Conservation (phyloP, 1,139 yeast genomes). For the Blastobotrys malaysiensis region DNA sequence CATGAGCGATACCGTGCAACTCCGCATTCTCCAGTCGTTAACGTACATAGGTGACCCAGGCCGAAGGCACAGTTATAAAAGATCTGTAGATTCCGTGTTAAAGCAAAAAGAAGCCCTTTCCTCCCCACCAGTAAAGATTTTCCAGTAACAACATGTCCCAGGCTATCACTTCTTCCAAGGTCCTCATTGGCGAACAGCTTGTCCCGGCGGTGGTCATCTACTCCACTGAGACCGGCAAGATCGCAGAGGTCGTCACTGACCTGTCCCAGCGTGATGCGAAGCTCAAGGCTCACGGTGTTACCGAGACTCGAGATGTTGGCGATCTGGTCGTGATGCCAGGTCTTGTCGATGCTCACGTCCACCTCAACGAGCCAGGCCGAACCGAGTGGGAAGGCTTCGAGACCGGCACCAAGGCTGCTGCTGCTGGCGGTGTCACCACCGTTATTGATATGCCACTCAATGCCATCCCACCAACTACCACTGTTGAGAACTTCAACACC, state of each 20-base stretch:
- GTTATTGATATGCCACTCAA: slow-evolving; percentile 95
- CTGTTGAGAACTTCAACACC: slow-evolving; percentile 62
- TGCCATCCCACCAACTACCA: slow-evolving; percentile 93
- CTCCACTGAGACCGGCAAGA: slow-evolving; percentile 59
- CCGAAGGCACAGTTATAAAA: not conserved
- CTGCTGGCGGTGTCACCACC: slow-evolving; percentile 93
- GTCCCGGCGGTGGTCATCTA: slow-evolving; percentile 65
- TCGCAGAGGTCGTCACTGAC: slow-evolving; percentile 46
- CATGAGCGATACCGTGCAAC: not conserved
- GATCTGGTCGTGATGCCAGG: slow-evolving; percentile 80
- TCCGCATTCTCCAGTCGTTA: not conserved
- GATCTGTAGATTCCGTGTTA: not conserved
- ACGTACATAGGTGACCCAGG: not conserved
- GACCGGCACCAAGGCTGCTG: slow-evolving; percentile 88
- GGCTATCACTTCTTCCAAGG: slow-evolving; percentile 64
- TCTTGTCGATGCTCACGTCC: slow-evolving; percentile 88
- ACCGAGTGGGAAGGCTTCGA: slow-evolving; percentile 97
- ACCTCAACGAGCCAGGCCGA: slow-evolving; percentile 88
- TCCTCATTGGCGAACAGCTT: slow-evolving; percentile 48
- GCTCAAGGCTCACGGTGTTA: slow-evolving; percentile 13
- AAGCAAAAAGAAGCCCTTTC: not conserved
- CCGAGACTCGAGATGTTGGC: slow-evolving; percentile 48
- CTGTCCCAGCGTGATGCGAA: slow-evolving; percentile 36
- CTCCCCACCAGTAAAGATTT: too few relatives aligned
- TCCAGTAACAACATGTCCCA: slow-evolving; percentile 9